Evolutionary conservation across 2,329 filamentous ascomycete species (phyloP), one percentile per base, ranked within the genome.

Genomic region (Talaromyces sp.): DNA sequence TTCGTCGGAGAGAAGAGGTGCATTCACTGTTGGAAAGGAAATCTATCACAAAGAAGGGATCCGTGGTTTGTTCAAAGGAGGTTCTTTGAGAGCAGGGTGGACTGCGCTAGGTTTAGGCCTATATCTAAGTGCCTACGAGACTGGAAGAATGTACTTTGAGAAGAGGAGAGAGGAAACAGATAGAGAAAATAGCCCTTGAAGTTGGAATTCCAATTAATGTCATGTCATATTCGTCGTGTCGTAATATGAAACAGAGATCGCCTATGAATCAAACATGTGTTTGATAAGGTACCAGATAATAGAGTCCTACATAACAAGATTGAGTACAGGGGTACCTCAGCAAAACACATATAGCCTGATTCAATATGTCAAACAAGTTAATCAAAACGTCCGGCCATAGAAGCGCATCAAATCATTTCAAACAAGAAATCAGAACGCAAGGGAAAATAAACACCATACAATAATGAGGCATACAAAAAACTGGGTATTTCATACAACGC

Each of bases 101-200:
- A 95, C 93, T 15, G 89, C 92, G 62, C 69, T 96, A 5, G 92
- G 92, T 0, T 90, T 90, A 73, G 92, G 92, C 3, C 79, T 97
- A 64, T 97, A 97, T 81, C 79, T 97, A 49, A 91, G 92, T 27
- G 89, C 90, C 50, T 97, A 97, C 78, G 93, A 97, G 76, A 89
- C 88, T 68, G 89, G 90, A 10, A 88, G 92, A 73, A 80, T 86
- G 45, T 91, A 86, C 82, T 67, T 81, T 25, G 78, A 80, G 35
- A 62, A 54, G 17, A 62, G 60, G 5, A 58, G 63, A 35, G 57
- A 65, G 27, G 33, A 43, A 27, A 56, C 59, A 50, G 59, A 62
- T 43, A 41, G 9, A 13, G n/a, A 31, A n/a, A n/a, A n/a, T 6
- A 6, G 11, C 33, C 0, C 4, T 9, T 27, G 7, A 13, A 43